A percentile compares a stretch with the other conserved stretches of the same genome.
Evolutionary conservation across 2,329 filamentous ascomycete genomes (phyloP).

Genomic region (Fusarium devonianum): DNA sequence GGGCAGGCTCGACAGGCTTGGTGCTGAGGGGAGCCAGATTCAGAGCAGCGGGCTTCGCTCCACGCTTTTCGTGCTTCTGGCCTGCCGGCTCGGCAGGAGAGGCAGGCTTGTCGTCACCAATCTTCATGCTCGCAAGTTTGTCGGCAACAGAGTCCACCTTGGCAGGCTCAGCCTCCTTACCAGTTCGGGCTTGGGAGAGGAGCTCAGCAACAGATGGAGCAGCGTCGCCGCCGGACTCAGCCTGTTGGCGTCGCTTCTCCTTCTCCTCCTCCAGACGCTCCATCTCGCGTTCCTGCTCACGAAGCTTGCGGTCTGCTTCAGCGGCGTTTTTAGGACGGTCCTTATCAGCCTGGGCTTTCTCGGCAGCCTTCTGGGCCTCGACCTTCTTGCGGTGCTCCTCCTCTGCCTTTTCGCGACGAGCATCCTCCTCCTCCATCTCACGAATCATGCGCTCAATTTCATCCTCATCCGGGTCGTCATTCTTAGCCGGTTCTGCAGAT

Average conservation of each 20-base stretch:
- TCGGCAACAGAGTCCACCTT: slow-evolving; percentile 52
- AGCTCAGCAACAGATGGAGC: slow-evolving; percentile 60
- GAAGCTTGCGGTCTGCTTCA: slow-evolving; percentile 70
- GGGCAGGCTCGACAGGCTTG: slow-evolving; percentile 86
- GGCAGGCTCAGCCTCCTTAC: slow-evolving; percentile 50
- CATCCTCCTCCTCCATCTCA: slow-evolving; percentile 61
- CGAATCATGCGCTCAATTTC: slow-evolving; percentile 66
- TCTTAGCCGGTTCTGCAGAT: slow-evolving; percentile 41
- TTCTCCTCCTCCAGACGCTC: slow-evolving; percentile 76
- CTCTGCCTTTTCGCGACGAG: slow-evolving; percentile 29
- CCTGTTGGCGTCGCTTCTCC: slow-evolving; percentile 62
- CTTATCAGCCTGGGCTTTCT: slow-evolving; percentile 60
- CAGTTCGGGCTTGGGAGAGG: slow-evolving; percentile 51
- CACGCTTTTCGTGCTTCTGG: slow-evolving; percentile 65
- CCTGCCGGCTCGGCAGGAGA: slow-evolving; percentile 58
- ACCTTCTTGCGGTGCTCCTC: slow-evolving; percentile 56
- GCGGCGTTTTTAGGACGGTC: slow-evolving; percentile 55
- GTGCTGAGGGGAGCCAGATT: slow-evolving; percentile 84
- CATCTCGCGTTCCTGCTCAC: slow-evolving; percentile 76
- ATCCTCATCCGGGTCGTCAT: slow-evolving; percentile 57
- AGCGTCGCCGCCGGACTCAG: slow-evolving; percentile 57
- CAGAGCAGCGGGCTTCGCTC: slow-evolving; percentile 81
- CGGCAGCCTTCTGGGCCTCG: slow-evolving; percentile 54
- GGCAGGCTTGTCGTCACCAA: slow-evolving; percentile 55
- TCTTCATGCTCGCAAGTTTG: slow-evolving; percentile 61